These are phyloP conservation scores for Euphorbia celastroides DNA, from an alignment of 441 rosid species.

Conservation along the genomic window DNA sequence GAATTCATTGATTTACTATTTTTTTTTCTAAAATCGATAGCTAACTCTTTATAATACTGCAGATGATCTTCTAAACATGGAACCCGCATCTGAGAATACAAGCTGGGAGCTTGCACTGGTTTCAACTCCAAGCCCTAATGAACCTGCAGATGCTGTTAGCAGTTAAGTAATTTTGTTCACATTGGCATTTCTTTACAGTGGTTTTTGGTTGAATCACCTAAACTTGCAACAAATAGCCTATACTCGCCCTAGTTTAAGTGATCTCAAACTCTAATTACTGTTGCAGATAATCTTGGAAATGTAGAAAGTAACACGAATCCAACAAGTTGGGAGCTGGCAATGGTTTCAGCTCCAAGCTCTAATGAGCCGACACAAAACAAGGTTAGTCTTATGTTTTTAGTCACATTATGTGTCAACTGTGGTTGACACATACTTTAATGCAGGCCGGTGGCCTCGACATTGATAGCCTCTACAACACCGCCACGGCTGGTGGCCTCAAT, in stretches of 20 bases:
- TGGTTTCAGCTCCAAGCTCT: slow-evolving; percentile 25
- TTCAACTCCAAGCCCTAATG: slow-evolving; percentile 82
- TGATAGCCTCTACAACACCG: too few species aligned
- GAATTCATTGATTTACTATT: neutral
- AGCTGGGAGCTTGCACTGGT: slow-evolving; percentile 96
- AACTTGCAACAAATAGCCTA: too few species aligned
- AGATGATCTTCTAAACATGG: neutral
- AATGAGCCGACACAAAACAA: slow-evolving; percentile 10
- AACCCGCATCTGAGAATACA: slow-evolving; percentile 1
- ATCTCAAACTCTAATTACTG: too few species aligned
- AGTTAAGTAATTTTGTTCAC: neutral
- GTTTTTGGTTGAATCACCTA: too few species aligned
- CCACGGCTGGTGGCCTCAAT: too few species aligned
- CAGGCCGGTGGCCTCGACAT: too few species aligned
- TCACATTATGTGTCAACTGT: too few species aligned
- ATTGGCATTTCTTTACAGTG: too few species aligned
- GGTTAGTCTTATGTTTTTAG: slow-evolving; percentile 15
- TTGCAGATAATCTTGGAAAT: neutral
- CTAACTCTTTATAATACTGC: neutral
- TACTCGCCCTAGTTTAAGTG: too few species aligned
- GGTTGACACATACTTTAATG: too few species aligned
- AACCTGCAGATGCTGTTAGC: slow-evolving; percentile 52
- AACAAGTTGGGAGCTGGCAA: slow-evolving; percentile 30
- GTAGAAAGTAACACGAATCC: slow-evolving; percentile 1
- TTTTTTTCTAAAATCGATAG: too few species aligned